Evolutionary conservation across 2,329 filamentous ascomycete species (phyloP).

Genomic region (Aureobasidium sp.): DNA sequence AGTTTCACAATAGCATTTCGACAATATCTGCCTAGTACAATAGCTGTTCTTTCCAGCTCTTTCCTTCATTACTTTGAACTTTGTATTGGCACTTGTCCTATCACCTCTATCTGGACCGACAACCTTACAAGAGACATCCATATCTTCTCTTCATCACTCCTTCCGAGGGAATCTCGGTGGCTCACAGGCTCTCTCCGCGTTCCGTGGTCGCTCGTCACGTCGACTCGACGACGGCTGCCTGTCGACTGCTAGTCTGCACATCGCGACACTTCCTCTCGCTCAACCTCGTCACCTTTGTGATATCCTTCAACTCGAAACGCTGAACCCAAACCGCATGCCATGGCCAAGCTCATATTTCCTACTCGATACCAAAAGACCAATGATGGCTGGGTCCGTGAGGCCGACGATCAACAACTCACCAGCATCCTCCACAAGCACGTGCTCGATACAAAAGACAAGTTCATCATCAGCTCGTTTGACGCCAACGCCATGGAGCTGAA

Average conservation of each 20-base stretch:
- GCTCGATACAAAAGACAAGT: neutral
- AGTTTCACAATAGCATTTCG: neutral
- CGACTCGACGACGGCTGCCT: neutral
- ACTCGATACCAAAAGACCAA: neutral
- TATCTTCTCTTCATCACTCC: neutral
- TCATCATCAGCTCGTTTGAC: neutral
- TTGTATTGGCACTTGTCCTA: neutral
- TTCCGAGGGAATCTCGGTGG: too few species aligned
- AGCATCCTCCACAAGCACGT: neutral
- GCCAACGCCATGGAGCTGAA: neutral
- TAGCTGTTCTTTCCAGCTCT: too few species aligned
- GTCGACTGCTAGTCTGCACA: neutral
- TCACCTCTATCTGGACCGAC: neutral
- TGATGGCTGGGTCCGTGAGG: neutral
- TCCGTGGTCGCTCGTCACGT: neutral
- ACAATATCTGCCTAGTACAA: neutral
- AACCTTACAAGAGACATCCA: neutral
- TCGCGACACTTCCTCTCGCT: neutral
- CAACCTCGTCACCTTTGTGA: neutral
- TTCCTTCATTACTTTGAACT: neutral
- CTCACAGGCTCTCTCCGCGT: neutral
- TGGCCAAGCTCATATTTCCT: neutral
- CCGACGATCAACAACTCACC: neutral
- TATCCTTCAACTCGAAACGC: too few species aligned
- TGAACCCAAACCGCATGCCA: neutral